Percentiles rank a stretch among this genome's conserved stretches.
Evolutionary conservation across 352 stramenopile genomes (phyloP).

Genomic region (Globisporangium middletonii): DNA sequence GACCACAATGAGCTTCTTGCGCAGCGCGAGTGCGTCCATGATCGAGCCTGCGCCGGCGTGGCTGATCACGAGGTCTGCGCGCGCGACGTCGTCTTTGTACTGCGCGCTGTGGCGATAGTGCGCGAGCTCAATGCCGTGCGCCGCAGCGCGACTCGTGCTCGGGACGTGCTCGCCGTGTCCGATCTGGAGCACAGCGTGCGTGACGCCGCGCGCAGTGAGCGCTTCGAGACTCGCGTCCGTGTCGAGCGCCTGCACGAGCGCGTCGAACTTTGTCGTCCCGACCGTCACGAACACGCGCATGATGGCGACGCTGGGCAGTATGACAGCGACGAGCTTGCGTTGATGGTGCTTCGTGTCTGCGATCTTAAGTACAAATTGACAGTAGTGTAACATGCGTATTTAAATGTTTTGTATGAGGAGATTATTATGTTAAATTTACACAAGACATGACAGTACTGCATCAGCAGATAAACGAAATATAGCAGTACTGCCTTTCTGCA

Average conservation of each 20-base stretch:
- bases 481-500: neutral
- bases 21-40: slow-evolving; percentile 84
- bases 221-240: slow-evolving; percentile 43
- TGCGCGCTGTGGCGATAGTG: slow-evolving; percentile 90
- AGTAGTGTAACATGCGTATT: too few relatives aligned
- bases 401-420: too few relatives aligned
- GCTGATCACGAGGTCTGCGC: slow-evolving; percentile 91
- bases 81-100: slow-evolving; percentile 86
- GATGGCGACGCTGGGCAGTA: slow-evolving; percentile 2
- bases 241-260: slow-evolving; percentile 72
- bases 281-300: slow-evolving; percentile 88
- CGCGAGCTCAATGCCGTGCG: slow-evolving; percentile 31
- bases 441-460: too few relatives aligned
- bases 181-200: slow-evolving; percentile 74
- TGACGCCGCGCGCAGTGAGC: slow-evolving; percentile 54
- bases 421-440: too few relatives aligned
- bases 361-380: too few relatives aligned
- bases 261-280: slow-evolving; percentile 93
- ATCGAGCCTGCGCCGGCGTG: slow-evolving; percentile 94
- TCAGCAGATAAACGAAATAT: too few relatives aligned
- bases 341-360: too few relatives aligned
- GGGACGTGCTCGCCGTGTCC: slow-evolving; percentile 60
- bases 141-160: slow-evolving; percentile 9
- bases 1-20: slow-evolving; percentile 89
- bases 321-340: neutral